Base-by-base conservation (phyloP, 2,329 filamentous ascomycete genomes). In the Stromatinia cepivora region DNA sequence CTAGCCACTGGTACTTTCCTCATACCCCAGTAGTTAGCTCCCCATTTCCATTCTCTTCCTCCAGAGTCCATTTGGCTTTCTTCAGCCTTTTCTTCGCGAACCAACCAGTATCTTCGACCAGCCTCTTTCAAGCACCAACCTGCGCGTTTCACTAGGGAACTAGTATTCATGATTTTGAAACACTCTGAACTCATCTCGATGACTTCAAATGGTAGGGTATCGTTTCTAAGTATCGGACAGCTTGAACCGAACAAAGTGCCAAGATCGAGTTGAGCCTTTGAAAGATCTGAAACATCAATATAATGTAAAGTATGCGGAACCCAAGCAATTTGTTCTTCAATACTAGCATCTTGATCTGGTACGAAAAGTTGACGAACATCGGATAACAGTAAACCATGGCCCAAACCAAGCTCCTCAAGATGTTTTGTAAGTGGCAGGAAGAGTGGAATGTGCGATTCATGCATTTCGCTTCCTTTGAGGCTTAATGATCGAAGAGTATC, bases 1-100 rank as follows among this genome's bases (percentile, higher is more conserved):
- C 83, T 79, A 20, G 82, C 84, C 71, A 87, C 82, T 3, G 85
- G 85, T 36, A 86, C 79, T 78, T 88, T 95, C 72, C 91, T 86
- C 88, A 93, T 93, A 50, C 92, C 92, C 92, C 92, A 94, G 81
- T 88, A 92, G 75, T 88, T 87, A 62, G 92, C 92, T 45, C 92
- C 92, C 90, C 93, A 91, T 82, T 95, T 95, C 92, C 92, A 95
- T 75, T 82, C 81, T 45, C 89, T 83, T 59, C 82, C 79, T 1
- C 88, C 88, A 73, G 89, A 85, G 77, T 90, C 87, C 1, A 75
- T 71, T 8, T 72, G 62, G 20, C 71, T 64, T 73, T 72, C 59
- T 75, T 75, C 57, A 42, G 36, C 22, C 57, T 52, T 59, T 7
- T 66, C 69, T 70, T 83, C 80, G 73, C 82, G 74, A 72, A 93